Conservation (phyloP, 176 grass and related monocot genomes). For the Oryza longistaminata region DNA sequence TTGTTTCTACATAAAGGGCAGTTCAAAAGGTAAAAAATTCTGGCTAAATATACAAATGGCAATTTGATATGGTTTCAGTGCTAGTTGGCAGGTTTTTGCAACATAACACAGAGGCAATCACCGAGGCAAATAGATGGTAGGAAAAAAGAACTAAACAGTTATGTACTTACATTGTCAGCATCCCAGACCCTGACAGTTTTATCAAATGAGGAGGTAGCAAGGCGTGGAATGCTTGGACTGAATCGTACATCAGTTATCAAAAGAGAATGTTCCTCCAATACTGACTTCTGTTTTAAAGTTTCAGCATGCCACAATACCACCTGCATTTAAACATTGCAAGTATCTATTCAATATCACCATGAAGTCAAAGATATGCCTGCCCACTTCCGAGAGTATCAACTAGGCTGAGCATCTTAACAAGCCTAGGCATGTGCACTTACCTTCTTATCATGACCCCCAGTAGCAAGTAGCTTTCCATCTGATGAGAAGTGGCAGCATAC, state of each 20-base stretch:
- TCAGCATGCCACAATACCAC: slow-evolving; percentile 79
- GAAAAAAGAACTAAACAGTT: slow-evolving; percentile 16
- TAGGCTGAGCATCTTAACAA: slow-evolving; percentile 23
- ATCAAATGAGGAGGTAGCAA: slow-evolving; percentile 95
- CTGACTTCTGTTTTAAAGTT: slow-evolving; percentile 72
- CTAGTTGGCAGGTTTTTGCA: neutral
- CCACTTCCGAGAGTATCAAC: neutral
- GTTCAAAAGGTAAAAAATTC: neutral
- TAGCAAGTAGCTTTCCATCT: slow-evolving; percentile 90
- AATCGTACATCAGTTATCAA: slow-evolving; percentile 90
- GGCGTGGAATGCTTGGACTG: slow-evolving; percentile 59
- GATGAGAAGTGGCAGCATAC: slow-evolving; percentile 92
- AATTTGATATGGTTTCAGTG: neutral
- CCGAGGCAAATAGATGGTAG: neutral
- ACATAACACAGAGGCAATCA: neutral
- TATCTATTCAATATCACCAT: neutral
- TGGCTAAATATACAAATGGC: slow-evolving; percentile 2
- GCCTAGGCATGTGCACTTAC: slow-evolving; percentile 34
- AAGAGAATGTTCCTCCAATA: slow-evolving; percentile 72
- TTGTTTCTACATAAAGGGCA: slow-evolving; percentile 12
- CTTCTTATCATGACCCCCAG: slow-evolving; percentile 98
- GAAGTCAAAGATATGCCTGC: neutral
- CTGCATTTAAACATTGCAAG: slow-evolving; percentile 49
- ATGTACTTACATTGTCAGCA: slow-evolving; percentile 60
- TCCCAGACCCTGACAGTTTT: slow-evolving; percentile 96